Percentiles rank a stretch among this genome's conserved stretches.
These are phyloP conservation scores for Zarea fungicola DNA, from an alignment of 2,329 filamentous ascomycete species.

Conservation along the genomic window DNA sequence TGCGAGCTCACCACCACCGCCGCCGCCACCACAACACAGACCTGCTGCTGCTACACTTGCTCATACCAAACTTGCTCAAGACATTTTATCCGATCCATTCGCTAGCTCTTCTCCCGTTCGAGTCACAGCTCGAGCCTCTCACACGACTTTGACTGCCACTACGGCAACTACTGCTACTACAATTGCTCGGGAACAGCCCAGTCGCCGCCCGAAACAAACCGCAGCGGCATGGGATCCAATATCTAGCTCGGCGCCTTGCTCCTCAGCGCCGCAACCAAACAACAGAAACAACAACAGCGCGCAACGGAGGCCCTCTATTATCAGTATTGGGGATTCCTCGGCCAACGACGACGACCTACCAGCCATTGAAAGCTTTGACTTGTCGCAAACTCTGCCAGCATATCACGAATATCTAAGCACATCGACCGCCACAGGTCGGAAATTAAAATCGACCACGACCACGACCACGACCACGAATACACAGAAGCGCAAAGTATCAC, in stretches of 20 bases:
- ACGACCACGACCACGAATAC: conserved; percentile 26
- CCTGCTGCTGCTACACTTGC: neutral
- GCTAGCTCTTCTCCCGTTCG: conserved; percentile 16
- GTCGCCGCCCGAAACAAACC: neutral
- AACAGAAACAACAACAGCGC: conserved; percentile 25
- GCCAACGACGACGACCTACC: conserved; percentile 46
- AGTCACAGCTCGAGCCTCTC: neutral
- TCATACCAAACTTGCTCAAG: neutral
- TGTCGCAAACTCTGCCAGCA: conserved; percentile 19
- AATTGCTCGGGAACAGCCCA: neutral
- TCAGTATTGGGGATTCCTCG: conserved; percentile 32
- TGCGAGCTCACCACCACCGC: conserved; percentile 27
- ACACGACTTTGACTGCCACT: neutral
- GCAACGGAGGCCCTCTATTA: conserved; percentile 24
- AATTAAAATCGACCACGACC: no score
- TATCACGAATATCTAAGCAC: conserved; percentile 1
- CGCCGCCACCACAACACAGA: neutral
- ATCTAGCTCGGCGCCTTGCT: conserved; percentile 45
- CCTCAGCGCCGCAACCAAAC: conserved; percentile 15
- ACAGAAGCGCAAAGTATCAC: conserved; percentile 6
- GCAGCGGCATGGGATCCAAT: conserved; percentile 42
- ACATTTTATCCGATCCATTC: neutral
- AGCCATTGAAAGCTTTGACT: conserved; percentile 38
- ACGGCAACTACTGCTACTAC: neutral
- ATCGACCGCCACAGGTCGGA: conserved; percentile 14